phyloP scores from a whole-genome alignment of 768 basidiomycete species.

The Lentinula lateritia region DNA sequence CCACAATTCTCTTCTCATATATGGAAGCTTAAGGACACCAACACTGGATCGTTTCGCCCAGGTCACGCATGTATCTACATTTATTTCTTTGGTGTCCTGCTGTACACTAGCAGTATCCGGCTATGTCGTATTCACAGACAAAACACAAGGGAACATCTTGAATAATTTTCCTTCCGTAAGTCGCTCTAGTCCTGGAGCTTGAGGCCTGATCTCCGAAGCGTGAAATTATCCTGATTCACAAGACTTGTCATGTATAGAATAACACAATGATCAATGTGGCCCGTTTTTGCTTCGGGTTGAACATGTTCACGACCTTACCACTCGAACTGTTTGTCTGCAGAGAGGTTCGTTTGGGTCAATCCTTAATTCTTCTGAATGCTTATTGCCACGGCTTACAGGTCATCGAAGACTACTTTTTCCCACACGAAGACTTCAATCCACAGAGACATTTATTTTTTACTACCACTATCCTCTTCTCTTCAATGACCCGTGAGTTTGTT shows the following conservation, averaged over 20 bases:
- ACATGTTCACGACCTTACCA: slow-evolving; percentile 98
- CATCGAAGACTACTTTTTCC: slow-evolving; percentile 94
- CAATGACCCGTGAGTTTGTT: slow-evolving; percentile 67
- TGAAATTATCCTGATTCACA: not conserved
- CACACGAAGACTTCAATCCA: slow-evolving; percentile 74
- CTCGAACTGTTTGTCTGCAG: slow-evolving; percentile 96
- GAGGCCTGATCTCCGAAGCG: not conserved
- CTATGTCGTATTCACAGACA: slow-evolving; percentile 86
- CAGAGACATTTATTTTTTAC: slow-evolving; percentile 91
- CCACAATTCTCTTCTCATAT: slow-evolving; percentile 96
- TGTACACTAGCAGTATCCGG: slow-evolving; percentile 79
- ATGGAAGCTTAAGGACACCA: slow-evolving; percentile 87
- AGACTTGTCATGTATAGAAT: slow-evolving; percentile 36
- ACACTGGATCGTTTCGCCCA: slow-evolving; percentile 90
- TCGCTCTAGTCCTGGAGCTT: not conserved
- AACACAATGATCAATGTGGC: slow-evolving; percentile 95
- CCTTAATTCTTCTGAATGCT: not conserved
- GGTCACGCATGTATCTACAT: slow-evolving; percentile 90
- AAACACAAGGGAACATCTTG: slow-evolving; percentile 91
- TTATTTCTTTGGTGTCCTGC: slow-evolving; percentile 81
- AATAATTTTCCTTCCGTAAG: slow-evolving; percentile 84
- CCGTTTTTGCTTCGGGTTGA: slow-evolving; percentile 87
- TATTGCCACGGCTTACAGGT: slow-evolving; percentile 46
- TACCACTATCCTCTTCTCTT: slow-evolving; percentile 70
- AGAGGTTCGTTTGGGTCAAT: slow-evolving; percentile 50